Conservation (phyloP, 2,329 filamentous ascomycete species). For the Ascomycota sp. region DNA sequence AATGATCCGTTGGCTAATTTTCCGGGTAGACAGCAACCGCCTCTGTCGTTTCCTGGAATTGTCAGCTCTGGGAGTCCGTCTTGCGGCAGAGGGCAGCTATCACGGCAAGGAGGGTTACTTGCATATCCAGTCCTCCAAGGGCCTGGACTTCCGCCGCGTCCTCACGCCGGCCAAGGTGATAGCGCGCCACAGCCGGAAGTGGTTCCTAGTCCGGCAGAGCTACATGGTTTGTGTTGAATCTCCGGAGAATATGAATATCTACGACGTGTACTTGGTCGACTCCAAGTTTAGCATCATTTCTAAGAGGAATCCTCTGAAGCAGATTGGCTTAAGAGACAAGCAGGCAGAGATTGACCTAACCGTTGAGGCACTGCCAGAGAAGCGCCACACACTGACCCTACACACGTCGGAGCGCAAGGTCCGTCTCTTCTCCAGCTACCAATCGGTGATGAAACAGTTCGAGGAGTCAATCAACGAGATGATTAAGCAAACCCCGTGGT, state of each 20-base stretch:
- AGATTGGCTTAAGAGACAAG: constrained; percentile 38
- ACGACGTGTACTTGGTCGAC: constrained; percentile 95
- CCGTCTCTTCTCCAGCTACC: constrained; percentile 77
- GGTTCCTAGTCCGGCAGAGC: constrained; percentile 95
- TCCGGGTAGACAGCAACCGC: constrained; percentile 84
- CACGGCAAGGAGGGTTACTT: constrained; percentile 94
- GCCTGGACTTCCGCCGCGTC: constrained; percentile 65
- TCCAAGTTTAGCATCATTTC: constrained; percentile 65
- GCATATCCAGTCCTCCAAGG: constrained; percentile 79
- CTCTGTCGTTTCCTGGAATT: constrained; percentile 91
- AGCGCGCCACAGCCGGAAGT: constrained; percentile 72
- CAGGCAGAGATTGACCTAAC: constrained; percentile 24
- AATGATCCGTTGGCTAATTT: constrained; percentile 93
- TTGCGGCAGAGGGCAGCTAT: constrained; percentile 89
- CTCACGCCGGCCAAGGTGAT: constrained; percentile 62
- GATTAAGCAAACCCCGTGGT: constrained; percentile 66
- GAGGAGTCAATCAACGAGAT: constrained; percentile 83
- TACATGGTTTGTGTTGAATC: constrained; percentile 98
- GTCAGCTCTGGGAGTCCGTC: constrained; percentile 77
- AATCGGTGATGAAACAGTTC: constrained; percentile 76
- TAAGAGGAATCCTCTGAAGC: constrained; percentile 38
- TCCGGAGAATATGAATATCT: constrained; percentile 95
- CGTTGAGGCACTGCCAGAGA: constrained; percentile 15
- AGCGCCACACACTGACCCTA: constrained; percentile 77
- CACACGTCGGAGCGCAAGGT: constrained; percentile 82